phyloP scores from a whole-genome alignment of 2,329 filamentous ascomycete genomes.

The Ophiostoma montium region DNA sequence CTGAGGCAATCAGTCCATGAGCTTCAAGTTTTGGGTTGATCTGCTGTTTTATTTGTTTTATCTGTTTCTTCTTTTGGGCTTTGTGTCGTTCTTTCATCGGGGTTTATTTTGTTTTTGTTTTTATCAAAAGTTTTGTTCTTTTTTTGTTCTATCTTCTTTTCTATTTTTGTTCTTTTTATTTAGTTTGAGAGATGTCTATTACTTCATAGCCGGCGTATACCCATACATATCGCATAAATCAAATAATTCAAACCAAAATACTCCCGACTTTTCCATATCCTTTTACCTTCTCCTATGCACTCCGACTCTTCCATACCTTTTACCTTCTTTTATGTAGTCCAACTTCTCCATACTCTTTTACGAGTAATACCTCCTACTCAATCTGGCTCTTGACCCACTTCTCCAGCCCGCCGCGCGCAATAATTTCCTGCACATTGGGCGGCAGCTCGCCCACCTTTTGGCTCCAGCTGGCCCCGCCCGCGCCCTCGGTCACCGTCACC shows the following conservation, averaged over 20 bases:
- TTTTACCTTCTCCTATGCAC: too few species aligned
- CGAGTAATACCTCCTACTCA: constrained; percentile 3
- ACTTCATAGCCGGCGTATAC: not conserved
- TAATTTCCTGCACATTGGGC: constrained; percentile 72
- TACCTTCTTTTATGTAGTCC: not conserved
- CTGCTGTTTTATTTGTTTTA: too few species aligned
- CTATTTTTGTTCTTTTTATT: too few species aligned
- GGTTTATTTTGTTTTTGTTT: not conserved
- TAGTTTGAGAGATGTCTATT: too few species aligned
- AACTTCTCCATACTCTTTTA: not conserved
- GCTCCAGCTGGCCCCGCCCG: constrained; percentile 53
- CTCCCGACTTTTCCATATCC: too few species aligned
- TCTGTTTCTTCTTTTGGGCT: too few species aligned
- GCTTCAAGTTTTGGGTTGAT: too few species aligned
- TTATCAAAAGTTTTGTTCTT: not conserved
- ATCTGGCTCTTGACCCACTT: constrained; percentile 70
- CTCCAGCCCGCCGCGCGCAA: constrained; percentile 63
- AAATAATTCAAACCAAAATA: not conserved
- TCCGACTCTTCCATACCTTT: not conserved
- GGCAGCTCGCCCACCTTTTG: constrained; percentile 48
- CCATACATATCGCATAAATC: not conserved
- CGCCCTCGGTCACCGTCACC: constrained; percentile 57
- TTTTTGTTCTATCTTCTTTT: not conserved
- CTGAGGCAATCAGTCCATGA: too few species aligned
- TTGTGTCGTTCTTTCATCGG: too few species aligned